phyloP scores from a whole-genome alignment of 331 rosid genomes.

The Quercus phellos region DNA sequence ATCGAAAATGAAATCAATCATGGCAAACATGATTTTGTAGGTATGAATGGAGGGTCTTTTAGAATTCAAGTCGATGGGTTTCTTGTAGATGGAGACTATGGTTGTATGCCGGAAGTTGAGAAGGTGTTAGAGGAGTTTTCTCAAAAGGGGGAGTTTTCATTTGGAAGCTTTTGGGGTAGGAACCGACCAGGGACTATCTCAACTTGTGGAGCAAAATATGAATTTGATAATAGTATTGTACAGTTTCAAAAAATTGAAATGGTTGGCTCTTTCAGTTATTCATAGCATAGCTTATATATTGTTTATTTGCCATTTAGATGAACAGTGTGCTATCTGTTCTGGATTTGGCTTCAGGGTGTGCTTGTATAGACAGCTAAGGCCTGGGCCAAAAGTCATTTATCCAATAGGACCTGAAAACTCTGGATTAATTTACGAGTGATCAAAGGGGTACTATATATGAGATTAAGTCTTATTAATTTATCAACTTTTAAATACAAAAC shows the following conservation, averaged over 20 bases:
- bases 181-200: constrained; percentile 24
- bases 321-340: background rate
- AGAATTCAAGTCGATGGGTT: constrained; percentile 22
- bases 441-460: too few relatives aligned
- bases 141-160: constrained; percentile 61
- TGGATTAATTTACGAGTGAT: too few relatives aligned
- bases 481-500: too few relatives aligned
- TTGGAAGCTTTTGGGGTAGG: constrained; percentile 79
- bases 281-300: background rate
- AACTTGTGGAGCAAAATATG: constrained; percentile 8
- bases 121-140: constrained; percentile 57
- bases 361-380: background rate
- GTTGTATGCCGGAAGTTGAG: constrained; percentile 62
- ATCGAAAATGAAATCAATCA: constrained; percentile 25
- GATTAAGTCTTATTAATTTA: too few relatives aligned
- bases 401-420: background rate
- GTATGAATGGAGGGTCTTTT: constrained; percentile 24
- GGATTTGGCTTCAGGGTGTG: background rate
- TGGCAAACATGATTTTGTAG: constrained; percentile 22
- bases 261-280: constrained; percentile 14
- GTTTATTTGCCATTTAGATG: background rate
- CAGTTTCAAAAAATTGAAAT: constrained; percentile 40
- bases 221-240: constrained; percentile 21
- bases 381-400: background rate
- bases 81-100: constrained; percentile 11